A percentile compares a stretch with the other conserved stretches of the same genome.
These are phyloP conservation scores for Plasmopara viticola DNA, from an alignment of 352 stramenopile genomes.

Conservation along the genomic window DNA sequence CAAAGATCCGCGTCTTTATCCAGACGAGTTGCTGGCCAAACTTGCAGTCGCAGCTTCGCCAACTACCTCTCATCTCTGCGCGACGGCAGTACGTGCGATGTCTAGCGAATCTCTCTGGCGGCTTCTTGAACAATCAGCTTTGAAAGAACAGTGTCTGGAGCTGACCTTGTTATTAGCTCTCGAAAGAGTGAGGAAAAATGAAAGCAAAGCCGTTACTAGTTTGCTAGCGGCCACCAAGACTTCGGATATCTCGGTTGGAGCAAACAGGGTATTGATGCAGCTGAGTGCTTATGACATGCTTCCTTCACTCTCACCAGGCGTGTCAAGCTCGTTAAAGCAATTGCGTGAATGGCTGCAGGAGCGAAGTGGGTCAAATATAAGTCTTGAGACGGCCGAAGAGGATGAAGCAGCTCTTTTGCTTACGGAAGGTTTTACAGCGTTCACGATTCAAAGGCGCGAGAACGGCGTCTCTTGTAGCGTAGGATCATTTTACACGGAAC, in stretches of 20 bases:
- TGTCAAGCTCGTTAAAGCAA: conserved; percentile 18
- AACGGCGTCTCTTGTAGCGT: conserved; percentile 1
- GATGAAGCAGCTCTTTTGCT: conserved; percentile 36
- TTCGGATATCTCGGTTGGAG: conserved; percentile 20
- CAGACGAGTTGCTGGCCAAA: conserved; percentile 55
- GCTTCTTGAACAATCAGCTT: conserved; percentile 42
- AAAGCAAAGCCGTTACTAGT: conserved; percentile 35
- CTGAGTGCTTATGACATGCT: conserved; percentile 21
- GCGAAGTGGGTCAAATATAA: conserved; percentile 12
- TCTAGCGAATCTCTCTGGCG: conserved; percentile 48
- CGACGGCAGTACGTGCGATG: conserved; percentile 50
- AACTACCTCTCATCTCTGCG: conserved; percentile 39
- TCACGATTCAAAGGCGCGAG: conserved; percentile 13
- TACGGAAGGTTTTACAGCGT: conserved; percentile 33
- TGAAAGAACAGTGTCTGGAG: conserved; percentile 38
- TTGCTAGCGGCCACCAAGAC: conserved; percentile 25
- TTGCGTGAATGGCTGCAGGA: conserved; percentile 32
- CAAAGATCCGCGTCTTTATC: conserved; percentile 66
- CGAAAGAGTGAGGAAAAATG: conserved; percentile 31
- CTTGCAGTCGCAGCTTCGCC: conserved; percentile 45
- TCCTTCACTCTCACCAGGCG: conserved; percentile 6
- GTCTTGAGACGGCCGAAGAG: conserved; percentile 23
- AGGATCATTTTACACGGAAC: conserved; percentile 20
- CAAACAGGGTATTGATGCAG: conserved; percentile 19
- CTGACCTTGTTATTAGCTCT: conserved; percentile 25